A percentile compares a stretch with the other conserved stretches of the same genome.
These are phyloP conservation scores for Wallemia ichthyophaga DNA, from an alignment of 1,284 basidiomycete genomes.

Conservation along the genomic window DNA sequence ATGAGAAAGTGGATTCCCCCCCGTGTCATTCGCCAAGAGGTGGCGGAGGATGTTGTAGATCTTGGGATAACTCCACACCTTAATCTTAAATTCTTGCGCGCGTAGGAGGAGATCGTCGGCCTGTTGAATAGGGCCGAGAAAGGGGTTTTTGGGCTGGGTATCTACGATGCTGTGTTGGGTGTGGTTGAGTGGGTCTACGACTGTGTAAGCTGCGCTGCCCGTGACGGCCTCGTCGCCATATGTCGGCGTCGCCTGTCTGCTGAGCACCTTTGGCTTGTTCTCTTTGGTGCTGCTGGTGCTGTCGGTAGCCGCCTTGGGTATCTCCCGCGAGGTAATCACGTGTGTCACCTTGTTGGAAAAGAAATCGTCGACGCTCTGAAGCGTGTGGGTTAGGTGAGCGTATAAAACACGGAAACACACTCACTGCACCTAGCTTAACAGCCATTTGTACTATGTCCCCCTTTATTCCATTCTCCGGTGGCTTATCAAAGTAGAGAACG, in stretches of 20 bases:
- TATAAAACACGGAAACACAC: neutral
- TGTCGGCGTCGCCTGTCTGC: neutral
- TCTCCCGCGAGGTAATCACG: neutral
- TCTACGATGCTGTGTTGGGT: neutral
- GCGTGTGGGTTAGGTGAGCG: neutral
- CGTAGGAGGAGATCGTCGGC: neutral
- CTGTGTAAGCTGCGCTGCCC: too few relatives aligned
- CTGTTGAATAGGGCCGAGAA: neutral
- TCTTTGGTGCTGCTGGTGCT: neutral
- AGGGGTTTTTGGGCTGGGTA: neutral
- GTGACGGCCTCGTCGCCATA: neutral
- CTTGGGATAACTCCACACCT: neutral
- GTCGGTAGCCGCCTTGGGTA: neutral
- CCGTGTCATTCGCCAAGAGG: neutral
- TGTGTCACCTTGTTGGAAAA: neutral
- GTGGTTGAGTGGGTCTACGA: too few relatives aligned
- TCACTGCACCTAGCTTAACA: neutral
- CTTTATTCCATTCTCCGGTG: neutral
- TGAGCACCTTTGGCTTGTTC: neutral
- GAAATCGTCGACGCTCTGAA: neutral
- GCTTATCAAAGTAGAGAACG: neutral
- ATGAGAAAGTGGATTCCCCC: too few relatives aligned
- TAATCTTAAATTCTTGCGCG: neutral
- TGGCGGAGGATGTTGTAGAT: neutral
- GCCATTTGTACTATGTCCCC: neutral